A percentile compares a stretch with the other conserved stretches of the same genome.
Conservation (phyloP, 116 monocot genomes). For the Dioscorea cayenensis region DNA sequence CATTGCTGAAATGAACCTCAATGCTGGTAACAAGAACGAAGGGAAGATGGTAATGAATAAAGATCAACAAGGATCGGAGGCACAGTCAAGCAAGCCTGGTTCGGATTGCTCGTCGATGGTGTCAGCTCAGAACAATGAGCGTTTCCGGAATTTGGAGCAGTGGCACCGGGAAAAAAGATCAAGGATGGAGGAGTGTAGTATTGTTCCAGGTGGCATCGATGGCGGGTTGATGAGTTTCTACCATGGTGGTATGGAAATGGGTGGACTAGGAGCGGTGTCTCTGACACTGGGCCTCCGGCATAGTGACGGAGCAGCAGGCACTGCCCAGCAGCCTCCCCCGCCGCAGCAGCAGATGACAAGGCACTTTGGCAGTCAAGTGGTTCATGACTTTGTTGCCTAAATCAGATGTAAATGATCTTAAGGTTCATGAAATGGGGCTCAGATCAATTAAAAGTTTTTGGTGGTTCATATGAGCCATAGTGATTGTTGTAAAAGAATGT, state of each 20-base stretch:
- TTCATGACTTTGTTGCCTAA: slow-evolving; percentile 41
- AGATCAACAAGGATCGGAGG: slow-evolving; percentile 9
- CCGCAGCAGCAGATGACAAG: slow-evolving; percentile 35
- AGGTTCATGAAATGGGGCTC: too few relatives aligned
- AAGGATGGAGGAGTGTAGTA: slow-evolving; percentile 24
- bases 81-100: slow-evolving; percentile 11
- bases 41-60: not conserved
- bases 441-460: not conserved
- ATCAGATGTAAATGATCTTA: too few relatives aligned
- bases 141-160: slow-evolving; percentile 11
- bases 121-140: not conserved
- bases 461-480: not conserved
- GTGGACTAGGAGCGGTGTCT: slow-evolving; percentile 35
- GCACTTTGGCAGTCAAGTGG: slow-evolving; percentile 39
- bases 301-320: slow-evolving; percentile 13
- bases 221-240: slow-evolving; percentile 33
- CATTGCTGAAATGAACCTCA: slow-evolving; percentile 24
- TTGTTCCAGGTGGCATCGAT: slow-evolving; percentile 11
- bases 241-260: slow-evolving; percentile 30
- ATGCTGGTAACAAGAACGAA: slow-evolving; percentile 16
- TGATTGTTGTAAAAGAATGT: not conserved
- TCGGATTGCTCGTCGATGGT: slow-evolving; percentile 12
- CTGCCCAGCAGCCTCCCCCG: slow-evolving; percentile 20
- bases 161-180: slow-evolving; percentile 38
- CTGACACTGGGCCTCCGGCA: slow-evolving; percentile 42